Conservation (phyloP, 179 eudicot genomes). For the Camellia oleifera region DNA sequence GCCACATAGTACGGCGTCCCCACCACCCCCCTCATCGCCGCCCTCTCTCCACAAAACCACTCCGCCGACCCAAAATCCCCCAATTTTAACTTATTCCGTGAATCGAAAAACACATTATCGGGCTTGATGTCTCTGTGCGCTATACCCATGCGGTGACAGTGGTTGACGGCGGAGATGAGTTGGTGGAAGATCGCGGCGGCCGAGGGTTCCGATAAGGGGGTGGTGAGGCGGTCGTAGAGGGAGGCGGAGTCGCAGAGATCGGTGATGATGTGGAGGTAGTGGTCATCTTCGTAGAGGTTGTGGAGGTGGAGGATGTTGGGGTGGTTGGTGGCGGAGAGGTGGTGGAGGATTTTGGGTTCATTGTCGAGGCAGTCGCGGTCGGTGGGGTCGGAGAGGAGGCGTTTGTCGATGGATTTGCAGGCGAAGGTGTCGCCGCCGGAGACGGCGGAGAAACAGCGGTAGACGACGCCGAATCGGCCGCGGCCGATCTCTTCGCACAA, state of each 20-base stretch:
- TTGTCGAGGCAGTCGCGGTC: slow-evolving; percentile 69
- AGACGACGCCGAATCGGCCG: slow-evolving; percentile 79
- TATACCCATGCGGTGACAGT: slow-evolving; percentile 65
- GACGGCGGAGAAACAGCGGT: slow-evolving; percentile 59
- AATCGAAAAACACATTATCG: slow-evolving; percentile 71
- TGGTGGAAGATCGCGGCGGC: slow-evolving; percentile 44
- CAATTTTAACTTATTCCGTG: slow-evolving; percentile 46
- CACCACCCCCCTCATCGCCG: slow-evolving; percentile 68
- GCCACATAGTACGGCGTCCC: slow-evolving; percentile 97
- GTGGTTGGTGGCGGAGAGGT: slow-evolving; percentile 37
- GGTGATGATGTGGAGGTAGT: slow-evolving; percentile 55
- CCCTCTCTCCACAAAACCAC: slow-evolving; percentile 46
- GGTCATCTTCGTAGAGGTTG: slow-evolving; percentile 59
- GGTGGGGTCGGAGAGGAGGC: slow-evolving; percentile 45
- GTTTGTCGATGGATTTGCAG: slow-evolving; percentile 67
- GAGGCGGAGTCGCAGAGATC: slow-evolving; percentile 62
- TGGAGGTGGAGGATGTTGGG: slow-evolving; percentile 59
- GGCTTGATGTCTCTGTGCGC: slow-evolving; percentile 89
- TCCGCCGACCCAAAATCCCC: slow-evolving; percentile 93
- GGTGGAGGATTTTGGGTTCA: slow-evolving; percentile 77
- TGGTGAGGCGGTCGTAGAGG: slow-evolving; percentile 52
- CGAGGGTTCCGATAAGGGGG: slow-evolving; percentile 45
- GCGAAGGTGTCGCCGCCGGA: slow-evolving; percentile 41
- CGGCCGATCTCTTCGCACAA: slow-evolving; percentile 86
- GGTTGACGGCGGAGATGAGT: slow-evolving; percentile 47